Base-by-base conservation (phyloP, 805 yeast genomes). In the Myxozyma mucilagina region DNA sequence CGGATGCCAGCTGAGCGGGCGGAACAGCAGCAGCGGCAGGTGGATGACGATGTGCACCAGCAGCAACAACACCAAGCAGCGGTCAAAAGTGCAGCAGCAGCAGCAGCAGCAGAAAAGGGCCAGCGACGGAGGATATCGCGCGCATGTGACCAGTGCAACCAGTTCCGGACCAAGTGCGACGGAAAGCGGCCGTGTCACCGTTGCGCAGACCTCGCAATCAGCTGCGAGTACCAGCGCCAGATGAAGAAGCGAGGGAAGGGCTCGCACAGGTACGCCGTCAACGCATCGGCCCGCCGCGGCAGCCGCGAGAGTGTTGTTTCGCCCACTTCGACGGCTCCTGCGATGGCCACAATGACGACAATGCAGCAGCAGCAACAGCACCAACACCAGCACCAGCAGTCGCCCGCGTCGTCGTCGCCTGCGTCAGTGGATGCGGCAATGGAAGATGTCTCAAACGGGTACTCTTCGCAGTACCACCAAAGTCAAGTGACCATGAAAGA, bases 241-340 rank as follows among this genome's bases (percentile, higher is more conserved):
- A 80, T 79, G 60, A 78, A 74, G 65, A 79, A 78, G 65, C 68
- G 84, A 55, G 84, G 84, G 8, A 71, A 82, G 59, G 83, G 83
- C 1, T 60, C 68, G 3, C 63, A 56, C 14, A 32, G 60, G 29
- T 61, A 61, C 49, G 63, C 71, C 7, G 63, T 69, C 43, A 50
- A 48, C 49, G 34, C 67, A 16, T 50, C 57, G 32, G 51, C 54
- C 5, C 32, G 43, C 47, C 59, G 13, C 14, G 16, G 16, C n/a
- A 13, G 49, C 29, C 35, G 29, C 49, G 35, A 45, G 10, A 18
- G 24, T 18, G 9, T 31, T 18, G 29, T 32, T 32, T 39, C 39
- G 8, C 56, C 47, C 29, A 24, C 4, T 38, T 36, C 56, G 38
- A 14, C 56, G 18, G 48, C 47, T 11, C 47, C 57, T 16, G 20